Conservation (phyloP, 2,329 filamentous ascomycete species). For the Xylariaceae sp. region DNA sequence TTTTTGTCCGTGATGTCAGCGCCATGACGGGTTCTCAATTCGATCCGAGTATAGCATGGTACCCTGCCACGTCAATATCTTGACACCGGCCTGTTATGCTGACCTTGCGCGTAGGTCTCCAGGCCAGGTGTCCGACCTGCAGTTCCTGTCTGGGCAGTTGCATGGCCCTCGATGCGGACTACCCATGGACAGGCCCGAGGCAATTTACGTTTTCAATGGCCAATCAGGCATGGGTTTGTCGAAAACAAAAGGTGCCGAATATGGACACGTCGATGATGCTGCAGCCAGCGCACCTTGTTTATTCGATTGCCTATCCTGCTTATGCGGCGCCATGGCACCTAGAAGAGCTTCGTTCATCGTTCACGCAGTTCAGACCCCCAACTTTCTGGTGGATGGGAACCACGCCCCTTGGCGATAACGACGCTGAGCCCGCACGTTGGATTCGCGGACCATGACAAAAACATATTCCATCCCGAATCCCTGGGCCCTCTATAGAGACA, state of each 20-base stretch:
- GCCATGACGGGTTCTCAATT: conserved; percentile 7
- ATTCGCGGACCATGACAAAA: conserved; percentile 7
- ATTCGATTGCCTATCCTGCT: conserved; percentile 17
- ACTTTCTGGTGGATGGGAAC: conserved; percentile 8
- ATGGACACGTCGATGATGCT: conserved; percentile 18
- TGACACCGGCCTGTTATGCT: conserved; percentile 18
- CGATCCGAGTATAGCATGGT: not conserved
- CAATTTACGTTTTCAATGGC: conserved; percentile 11
- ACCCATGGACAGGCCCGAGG: conserved; percentile 2
- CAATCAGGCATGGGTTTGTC: conserved; percentile 16
- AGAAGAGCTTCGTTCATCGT: conserved; percentile 3
- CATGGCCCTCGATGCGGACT: conserved; percentile 15
- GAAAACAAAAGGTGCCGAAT: conserved; percentile 10
- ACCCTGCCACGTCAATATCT: conserved; percentile 21
- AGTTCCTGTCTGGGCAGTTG: conserved; percentile 12
- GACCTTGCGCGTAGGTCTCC: conserved; percentile 14
- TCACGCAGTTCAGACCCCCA: conserved; percentile 1
- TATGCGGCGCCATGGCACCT: conserved; percentile 13
- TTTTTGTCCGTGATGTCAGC: conserved; percentile 17
- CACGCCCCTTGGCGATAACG: conserved; percentile 5
- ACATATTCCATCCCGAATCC: conserved; percentile 6
- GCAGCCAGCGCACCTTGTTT: conserved; percentile 22
- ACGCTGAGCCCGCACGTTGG: conserved; percentile 1
- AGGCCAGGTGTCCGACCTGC: conserved; percentile 18
- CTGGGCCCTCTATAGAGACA: conserved; percentile 5